phyloP scores from a whole-genome alignment of 2,329 filamentous ascomycete genomes.

The Arthrobotrys entomopaga region DNA sequence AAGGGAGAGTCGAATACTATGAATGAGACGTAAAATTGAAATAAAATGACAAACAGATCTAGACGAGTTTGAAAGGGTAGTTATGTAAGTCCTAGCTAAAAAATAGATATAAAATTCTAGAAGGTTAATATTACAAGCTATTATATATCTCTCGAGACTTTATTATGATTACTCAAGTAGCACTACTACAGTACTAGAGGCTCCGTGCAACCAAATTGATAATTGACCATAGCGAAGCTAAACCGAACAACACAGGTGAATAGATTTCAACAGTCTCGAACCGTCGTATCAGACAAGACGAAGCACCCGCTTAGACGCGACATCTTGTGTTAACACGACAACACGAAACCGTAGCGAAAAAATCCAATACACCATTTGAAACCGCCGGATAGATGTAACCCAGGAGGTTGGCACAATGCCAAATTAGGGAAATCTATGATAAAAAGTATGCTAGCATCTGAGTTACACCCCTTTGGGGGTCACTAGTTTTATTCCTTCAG shows the following conservation, averaged over 20 bases:
- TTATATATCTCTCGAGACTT: not conserved
- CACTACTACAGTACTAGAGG: not conserved
- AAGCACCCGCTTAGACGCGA: not conserved
- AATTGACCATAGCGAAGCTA: not conserved
- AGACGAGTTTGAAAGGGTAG: not conserved
- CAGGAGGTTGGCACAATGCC: too few relatives aligned
- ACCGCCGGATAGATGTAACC: too few relatives aligned
- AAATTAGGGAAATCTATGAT: too few relatives aligned
- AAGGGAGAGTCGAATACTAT: not conserved
- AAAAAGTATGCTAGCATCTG: too few relatives aligned
- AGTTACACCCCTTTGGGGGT: too few relatives aligned
- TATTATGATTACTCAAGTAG: too few relatives aligned
- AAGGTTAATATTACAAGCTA: not conserved
- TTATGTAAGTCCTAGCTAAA: not conserved
- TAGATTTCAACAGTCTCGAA: not conserved
- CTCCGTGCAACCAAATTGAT: not conserved
- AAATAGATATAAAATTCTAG: too few relatives aligned
- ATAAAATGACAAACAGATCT: not conserved
- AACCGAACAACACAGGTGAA: not conserved
- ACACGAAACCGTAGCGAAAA: too few relatives aligned
- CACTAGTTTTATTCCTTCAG: too few relatives aligned
- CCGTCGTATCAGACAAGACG: too few relatives aligned
- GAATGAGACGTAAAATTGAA: not conserved
- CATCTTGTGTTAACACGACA: too few relatives aligned
- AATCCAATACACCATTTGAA: too few relatives aligned